Base-by-base conservation (phyloP, 345 rosid genomes). In the Streptanthus diversifolius region DNA sequence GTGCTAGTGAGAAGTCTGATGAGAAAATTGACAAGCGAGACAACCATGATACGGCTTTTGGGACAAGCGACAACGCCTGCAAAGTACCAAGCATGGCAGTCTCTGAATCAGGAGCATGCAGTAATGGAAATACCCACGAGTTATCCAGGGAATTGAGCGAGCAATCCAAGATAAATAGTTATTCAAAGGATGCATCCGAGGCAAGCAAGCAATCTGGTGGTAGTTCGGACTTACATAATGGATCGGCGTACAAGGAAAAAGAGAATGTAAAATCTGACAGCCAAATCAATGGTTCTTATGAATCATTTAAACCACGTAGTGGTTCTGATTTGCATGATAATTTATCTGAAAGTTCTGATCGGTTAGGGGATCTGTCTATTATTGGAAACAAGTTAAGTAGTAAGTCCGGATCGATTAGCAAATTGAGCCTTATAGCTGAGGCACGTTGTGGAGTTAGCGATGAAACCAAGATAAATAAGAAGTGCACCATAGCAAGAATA, bases 401-500 rank as follows among this genome's bases (percentile, higher is more conserved):
- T 53, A 72, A 74, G 74, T 63, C 88, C 71, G 87, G 83, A 79
- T 72, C 37, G 53, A 59, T 25, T 60, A 57, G 82, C 81, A 85
- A 79, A 70, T 71, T 68, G n/a, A 75, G 37, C 58, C 44, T 63
- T 66, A 82, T 78, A 70, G 57, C 80, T 62, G 82, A 80, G 53
- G 19, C 66, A 49, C 68, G 44, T 66, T 63, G 32, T 52, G 90
- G 84, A 75, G 77, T 37, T 54, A 63, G 61, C 51, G 86, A 83
- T 49, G 90, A 71, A 66, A 54, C 40, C 59, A 89, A 79, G 87
- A 82, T 62, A 75, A 85, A 55, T 66, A 89, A 83, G 70, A 86
- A 87, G 71, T 82, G 82, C 65, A 79, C 82, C 80, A 85, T 84
- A 39, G 79, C 96, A 63, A 88, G 77, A 82, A 73, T 87, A 68